These are phyloP conservation scores for Phytophthora rubi DNA, from an alignment of 352 stramenopile species.

Conservation along the genomic window DNA sequence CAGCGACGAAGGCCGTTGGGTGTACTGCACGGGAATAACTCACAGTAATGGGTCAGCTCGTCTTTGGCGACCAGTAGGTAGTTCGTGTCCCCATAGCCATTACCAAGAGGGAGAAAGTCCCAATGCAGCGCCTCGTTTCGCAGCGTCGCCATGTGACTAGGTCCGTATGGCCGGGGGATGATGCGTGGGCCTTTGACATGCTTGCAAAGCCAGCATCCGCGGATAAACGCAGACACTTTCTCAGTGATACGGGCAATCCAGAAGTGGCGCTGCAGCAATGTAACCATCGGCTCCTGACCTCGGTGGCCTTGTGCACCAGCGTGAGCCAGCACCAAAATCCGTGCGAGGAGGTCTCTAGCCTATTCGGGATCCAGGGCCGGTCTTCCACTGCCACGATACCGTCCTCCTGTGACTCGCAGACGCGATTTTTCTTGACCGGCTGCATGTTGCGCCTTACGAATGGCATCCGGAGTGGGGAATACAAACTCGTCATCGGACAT, in stretches of 20 bases:
- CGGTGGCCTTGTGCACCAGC: constrained; percentile 15
- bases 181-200: constrained; percentile 15
- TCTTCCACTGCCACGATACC: neutral
- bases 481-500: constrained; percentile 2
- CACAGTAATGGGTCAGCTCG: neutral
- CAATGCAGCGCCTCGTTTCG: constrained; percentile 24
- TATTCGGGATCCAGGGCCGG: constrained; percentile 2
- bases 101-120: constrained; percentile 19
- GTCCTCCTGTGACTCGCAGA: constrained; percentile 8
- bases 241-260: neutral
- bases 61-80: neutral
- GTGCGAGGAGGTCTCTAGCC: constrained; percentile 14
- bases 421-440: neutral
- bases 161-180: constrained; percentile 10
- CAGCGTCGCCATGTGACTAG: neutral
- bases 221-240: constrained; percentile 1
- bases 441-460: neutral
- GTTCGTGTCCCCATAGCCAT: neutral
- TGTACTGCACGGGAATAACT: neutral
- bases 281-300: constrained; percentile 3
- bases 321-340: constrained; percentile 17
- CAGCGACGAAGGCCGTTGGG: neutral
- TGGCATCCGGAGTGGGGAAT: constrained; percentile 5
- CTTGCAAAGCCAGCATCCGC: constrained; percentile 17
- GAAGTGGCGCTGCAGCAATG: constrained; percentile 3